These are phyloP conservation scores for Thielaviopsis cerberus DNA, from an alignment of 2,329 filamentous ascomycete genomes.

Conservation along the genomic window DNA sequence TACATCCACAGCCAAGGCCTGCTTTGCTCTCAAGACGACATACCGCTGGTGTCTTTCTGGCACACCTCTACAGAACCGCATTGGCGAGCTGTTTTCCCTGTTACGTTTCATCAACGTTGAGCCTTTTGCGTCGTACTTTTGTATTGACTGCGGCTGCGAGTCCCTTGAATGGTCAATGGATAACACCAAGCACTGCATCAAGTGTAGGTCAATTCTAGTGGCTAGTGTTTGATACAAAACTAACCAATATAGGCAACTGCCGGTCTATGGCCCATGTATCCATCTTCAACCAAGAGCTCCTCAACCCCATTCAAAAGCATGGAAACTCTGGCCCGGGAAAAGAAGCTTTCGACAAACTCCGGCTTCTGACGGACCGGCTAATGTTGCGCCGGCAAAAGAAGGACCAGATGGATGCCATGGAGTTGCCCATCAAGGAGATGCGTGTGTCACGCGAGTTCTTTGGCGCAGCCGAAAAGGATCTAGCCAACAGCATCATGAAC, in stretches of 20 bases:
- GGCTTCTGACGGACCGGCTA: slow-evolving; percentile 75
- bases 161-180: slow-evolving; percentile 69
- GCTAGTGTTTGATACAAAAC: background rate
- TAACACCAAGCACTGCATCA: slow-evolving; percentile 48
- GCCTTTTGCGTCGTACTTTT: slow-evolving; percentile 87
- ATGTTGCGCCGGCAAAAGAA: slow-evolving; percentile 93
- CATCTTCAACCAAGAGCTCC: slow-evolving; percentile 83
- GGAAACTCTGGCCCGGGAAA: slow-evolving; percentile 44
- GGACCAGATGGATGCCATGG: slow-evolving; percentile 86
- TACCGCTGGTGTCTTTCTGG: slow-evolving; percentile 95
- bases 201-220: slow-evolving; percentile 36
- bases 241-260: slow-evolving; percentile 16
- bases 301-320: slow-evolving; percentile 59
- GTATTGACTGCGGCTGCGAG: slow-evolving; percentile 67
- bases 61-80: slow-evolving; percentile 89
- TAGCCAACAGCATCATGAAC: slow-evolving; percentile 88
- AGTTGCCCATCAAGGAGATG: slow-evolving; percentile 86
- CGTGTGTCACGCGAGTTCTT: slow-evolving; percentile 90
- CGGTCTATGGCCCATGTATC: slow-evolving; percentile 26
- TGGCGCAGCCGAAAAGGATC: slow-evolving; percentile 86
- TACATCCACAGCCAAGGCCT: slow-evolving; percentile 84
- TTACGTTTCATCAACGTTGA: slow-evolving; percentile 76
- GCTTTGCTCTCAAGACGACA: slow-evolving; percentile 69
- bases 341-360: slow-evolving; percentile 61
- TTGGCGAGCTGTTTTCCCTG: slow-evolving; percentile 90